Evolutionary conservation across 345 rosid genomes (phyloP), one percentile per base, ranked within the genome.

Genomic region (Geranium brycei): DNA sequence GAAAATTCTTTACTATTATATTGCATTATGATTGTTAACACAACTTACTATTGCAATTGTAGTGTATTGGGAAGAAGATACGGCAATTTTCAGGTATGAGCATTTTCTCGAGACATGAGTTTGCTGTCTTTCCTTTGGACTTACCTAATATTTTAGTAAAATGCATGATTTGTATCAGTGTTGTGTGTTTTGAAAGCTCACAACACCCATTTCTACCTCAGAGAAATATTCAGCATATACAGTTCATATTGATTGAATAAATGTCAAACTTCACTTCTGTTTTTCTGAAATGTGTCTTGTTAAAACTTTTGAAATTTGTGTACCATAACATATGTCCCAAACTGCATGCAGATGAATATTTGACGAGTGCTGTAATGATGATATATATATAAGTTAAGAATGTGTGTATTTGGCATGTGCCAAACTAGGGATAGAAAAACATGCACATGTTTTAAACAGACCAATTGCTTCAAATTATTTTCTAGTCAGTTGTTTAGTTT

Each of bases 41-140:
- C 3, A 19, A 65, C 16, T 31, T 10, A 51, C 14, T 19, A 17
- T 64, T 8, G 59, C 70, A 23, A 31, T 70, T 70, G 74, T 31
- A 80, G 84, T 77, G 81, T 67, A 58, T 70, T 57, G 74, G 74
- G 63, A 80, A 77, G 75, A 68, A 79, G 68, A 32, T 62, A 31
- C 73, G 63, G 57, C 68, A 35, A 31, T 15, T 17, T 23, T 40
- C 74, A 75, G 79, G 84, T 75, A 64, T 17, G 38, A 31, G 3
- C 11, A 11, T 11, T 47, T 47, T 47, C 53, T 47, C 13, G 53
- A 11, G 53, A 13, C 53, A 47, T 0, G 53, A 47, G 53, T 13
- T 47, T 47, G 53, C 23, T 59, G n/a, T 62, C 41, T 15, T 41
- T 32, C 40, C 60, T 28, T 40, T 11, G 7, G 4, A 41, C 32